Evolutionary conservation across 305 asterid genomes (phyloP).

Genomic region (Fraxinus ornus): DNA sequence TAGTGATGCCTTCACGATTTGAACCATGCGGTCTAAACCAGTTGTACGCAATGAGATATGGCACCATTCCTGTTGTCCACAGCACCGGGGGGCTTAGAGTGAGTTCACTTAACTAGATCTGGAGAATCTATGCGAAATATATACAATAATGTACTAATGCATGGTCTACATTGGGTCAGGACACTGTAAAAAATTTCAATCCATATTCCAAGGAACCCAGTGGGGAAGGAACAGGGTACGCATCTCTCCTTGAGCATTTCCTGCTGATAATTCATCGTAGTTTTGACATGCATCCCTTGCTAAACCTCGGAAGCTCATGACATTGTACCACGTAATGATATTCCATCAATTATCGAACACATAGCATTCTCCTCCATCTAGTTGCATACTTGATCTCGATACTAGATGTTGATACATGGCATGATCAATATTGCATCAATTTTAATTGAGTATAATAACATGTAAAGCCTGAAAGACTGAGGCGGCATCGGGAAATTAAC

Average conservation of each 20-base stretch:
- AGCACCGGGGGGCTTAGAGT: slow-evolving; percentile 92
- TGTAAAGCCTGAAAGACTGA: not conserved
- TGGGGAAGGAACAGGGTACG: slow-evolving; percentile 96
- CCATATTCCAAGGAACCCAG: slow-evolving; percentile 66
- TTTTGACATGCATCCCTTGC: not conserved
- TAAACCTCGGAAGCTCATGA: not conserved
- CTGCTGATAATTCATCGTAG: not conserved
- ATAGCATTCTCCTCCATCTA: not conserved
- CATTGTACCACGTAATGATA: not conserved
- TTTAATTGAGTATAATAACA: not conserved
- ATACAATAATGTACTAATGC: not conserved
- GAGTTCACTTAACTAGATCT: slow-evolving; percentile 29
- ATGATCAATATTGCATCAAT: not conserved
- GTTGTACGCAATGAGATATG: slow-evolving; percentile 92
- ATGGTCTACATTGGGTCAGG: slow-evolving; percentile 43
- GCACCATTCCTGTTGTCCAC: slow-evolving; percentile 88
- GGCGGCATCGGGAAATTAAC: not conserved
- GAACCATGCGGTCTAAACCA: slow-evolving; percentile 98
- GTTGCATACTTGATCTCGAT: not conserved
- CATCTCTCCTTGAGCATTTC: slow-evolving; percentile 19
- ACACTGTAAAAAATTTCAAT: slow-evolving; percentile 71
- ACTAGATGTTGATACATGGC: not conserved
- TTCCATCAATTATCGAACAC: not conserved
- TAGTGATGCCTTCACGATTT: slow-evolving; percentile 92
- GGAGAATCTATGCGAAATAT: not conserved